These are phyloP conservation scores for Tilletia walkeri DNA, from an alignment of 1,284 basidiomycete genomes.

Conservation along the genomic window DNA sequence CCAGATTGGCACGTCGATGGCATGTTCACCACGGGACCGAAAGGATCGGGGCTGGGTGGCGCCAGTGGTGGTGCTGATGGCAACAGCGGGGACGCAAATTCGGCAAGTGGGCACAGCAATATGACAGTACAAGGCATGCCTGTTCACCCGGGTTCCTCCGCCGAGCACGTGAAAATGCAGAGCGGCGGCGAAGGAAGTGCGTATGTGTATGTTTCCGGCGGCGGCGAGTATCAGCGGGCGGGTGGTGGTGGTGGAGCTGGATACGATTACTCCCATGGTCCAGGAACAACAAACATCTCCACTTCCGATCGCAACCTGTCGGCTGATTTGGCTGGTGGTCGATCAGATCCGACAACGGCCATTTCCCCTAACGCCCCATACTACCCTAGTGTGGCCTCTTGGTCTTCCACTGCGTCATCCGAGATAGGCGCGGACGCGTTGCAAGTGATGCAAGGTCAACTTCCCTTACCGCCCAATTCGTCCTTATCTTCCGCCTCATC, in stretches of 20 bases:
- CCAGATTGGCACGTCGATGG: too few relatives aligned
- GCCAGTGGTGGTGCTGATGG: too few relatives aligned
- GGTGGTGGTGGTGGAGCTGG: neutral
- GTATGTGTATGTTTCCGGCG: too few relatives aligned
- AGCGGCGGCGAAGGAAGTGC: too few relatives aligned
- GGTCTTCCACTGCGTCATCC: neutral
- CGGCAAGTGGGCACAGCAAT: too few relatives aligned
- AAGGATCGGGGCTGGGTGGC: too few relatives aligned
- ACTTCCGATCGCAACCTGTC: neutral
- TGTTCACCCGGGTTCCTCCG: too few relatives aligned
- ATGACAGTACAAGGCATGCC: too few relatives aligned
- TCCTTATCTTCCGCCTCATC: neutral
- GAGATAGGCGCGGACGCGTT: neutral
- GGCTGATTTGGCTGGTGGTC: neutral
- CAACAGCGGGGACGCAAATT: too few relatives aligned
- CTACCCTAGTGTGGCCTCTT: neutral
- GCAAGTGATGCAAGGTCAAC: conserved; percentile 5
- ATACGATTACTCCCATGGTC: neutral
- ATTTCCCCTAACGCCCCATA: neutral
- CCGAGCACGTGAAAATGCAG: too few relatives aligned
- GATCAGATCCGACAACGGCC: neutral
- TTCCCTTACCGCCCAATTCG: neutral
- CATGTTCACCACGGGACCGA: too few relatives aligned
- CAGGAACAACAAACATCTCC: neutral
- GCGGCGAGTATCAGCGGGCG: neutral